Evolutionary conservation across 768 basidiomycete species (phyloP).

Genomic region (Tricholoma flavovirens): DNA sequence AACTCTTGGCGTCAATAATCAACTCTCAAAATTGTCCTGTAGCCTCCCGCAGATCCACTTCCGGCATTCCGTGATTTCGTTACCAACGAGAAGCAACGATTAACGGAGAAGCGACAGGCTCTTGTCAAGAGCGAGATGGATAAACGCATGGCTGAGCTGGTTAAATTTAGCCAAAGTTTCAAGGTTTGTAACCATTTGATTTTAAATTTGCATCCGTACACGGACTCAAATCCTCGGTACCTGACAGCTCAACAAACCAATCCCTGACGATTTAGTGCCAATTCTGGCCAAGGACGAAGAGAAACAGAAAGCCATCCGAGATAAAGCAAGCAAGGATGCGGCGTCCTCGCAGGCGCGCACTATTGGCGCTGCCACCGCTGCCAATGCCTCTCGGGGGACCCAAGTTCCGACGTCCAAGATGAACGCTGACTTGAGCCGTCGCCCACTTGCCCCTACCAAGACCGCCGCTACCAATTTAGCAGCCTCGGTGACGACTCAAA

Average conservation of each 20-base stretch:
- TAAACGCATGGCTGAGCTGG: slow-evolving; percentile 85
- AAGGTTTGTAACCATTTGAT: slow-evolving; percentile 52
- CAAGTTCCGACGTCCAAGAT: slow-evolving; percentile 33
- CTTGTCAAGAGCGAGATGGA: slow-evolving; percentile 92
- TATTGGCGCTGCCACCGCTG: slow-evolving; percentile 57
- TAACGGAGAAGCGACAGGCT: slow-evolving; percentile 87
- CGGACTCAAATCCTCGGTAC: neutral
- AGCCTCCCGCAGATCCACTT: slow-evolving; percentile 71
- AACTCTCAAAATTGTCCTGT: slow-evolving; percentile 7
- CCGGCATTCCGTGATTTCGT: slow-evolving; percentile 92
- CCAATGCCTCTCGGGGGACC: slow-evolving; percentile 41
- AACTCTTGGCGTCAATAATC: neutral
- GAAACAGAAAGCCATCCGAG: slow-evolving; percentile 78
- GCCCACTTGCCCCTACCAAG: slow-evolving; percentile 17
- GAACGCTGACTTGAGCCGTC: slow-evolving; percentile 17
- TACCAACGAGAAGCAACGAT: slow-evolving; percentile 80
- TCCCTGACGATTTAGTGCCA: slow-evolving; percentile 89
- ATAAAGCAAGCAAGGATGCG: slow-evolving; percentile 70
- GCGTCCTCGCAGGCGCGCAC: slow-evolving; percentile 58
- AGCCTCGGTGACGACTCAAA: slow-evolving; percentile 18
- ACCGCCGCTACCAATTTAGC: slow-evolving; percentile 20
- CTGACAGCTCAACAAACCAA: slow-evolving; percentile 81
- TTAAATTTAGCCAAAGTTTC: slow-evolving; percentile 91
- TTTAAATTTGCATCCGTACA: neutral
- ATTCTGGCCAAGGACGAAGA: slow-evolving; percentile 93